These are phyloP conservation scores for Sugiyamaella novakii DNA, from an alignment of 1,139 yeast genomes.

Conservation along the genomic window DNA sequence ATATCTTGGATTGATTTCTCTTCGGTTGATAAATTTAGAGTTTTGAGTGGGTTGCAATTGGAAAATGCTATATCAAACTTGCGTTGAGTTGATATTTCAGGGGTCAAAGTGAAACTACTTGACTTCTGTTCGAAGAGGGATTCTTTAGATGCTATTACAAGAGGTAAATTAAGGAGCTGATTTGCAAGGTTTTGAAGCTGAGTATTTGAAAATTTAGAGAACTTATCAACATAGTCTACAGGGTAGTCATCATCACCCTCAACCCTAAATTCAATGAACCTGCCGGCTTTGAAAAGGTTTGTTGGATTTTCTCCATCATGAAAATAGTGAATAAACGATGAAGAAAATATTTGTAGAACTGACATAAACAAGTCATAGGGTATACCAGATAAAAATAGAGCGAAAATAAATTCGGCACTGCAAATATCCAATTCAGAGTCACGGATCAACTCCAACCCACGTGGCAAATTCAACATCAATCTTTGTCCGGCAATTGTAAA, in stretches of 20 bases:
- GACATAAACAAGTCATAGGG: too few species aligned
- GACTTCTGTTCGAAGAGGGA: too few species aligned
- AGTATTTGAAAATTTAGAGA: background rate
- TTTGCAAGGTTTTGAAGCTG: background rate
- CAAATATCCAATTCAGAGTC: slow-evolving; percentile 7
- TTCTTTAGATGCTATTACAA: too few species aligned
- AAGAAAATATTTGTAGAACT: too few species aligned
- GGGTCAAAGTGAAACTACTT: background rate
- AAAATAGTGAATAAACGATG: too few species aligned
- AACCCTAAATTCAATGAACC: background rate
- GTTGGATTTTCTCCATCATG: too few species aligned
- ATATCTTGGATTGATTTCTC: slow-evolving; percentile 6
- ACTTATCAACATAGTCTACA: background rate
- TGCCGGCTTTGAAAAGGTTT: slow-evolving; percentile 4
- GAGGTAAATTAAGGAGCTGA: background rate
- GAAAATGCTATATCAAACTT: slow-evolving; percentile 2
- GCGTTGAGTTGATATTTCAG: background rate
- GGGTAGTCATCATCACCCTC: too few species aligned
- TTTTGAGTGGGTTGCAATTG: slow-evolving; percentile 1
- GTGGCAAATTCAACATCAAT: background rate
- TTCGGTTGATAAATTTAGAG: background rate
- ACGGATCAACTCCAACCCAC: background rate
- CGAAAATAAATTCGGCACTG: slow-evolving; percentile 7
- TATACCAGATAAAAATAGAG: too few species aligned
- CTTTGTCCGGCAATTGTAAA: slow-evolving; percentile 7